Evolutionary conservation across 1,284 basidiomycete species (phyloP).

Genomic region (Apiotrichum montevideense): DNA sequence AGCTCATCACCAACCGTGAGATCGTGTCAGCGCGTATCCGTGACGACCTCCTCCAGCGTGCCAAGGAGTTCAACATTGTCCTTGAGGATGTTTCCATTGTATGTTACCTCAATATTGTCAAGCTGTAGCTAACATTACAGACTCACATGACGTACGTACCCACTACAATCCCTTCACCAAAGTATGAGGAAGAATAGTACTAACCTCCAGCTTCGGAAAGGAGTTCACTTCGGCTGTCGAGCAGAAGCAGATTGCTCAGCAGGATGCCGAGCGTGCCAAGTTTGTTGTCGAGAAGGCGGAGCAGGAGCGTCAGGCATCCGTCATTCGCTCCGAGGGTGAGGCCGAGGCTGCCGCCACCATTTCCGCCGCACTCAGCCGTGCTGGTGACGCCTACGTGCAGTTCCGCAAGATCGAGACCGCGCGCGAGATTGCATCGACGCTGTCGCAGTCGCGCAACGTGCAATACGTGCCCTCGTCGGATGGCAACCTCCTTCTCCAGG

Average conservation of each 20-base stretch:
- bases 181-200: neutral
- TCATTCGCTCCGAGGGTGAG: slow-evolving; percentile 97
- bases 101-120: slow-evolving; percentile 2
- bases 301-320: slow-evolving; percentile 96
- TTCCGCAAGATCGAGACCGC: slow-evolving; percentile 96
- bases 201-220: slow-evolving; percentile 33
- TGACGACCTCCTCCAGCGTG: slow-evolving; percentile 85
- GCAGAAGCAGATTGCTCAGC: slow-evolving; percentile 62
- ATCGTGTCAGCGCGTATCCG: slow-evolving; percentile 63
- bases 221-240: slow-evolving; percentile 77
- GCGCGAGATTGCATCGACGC: slow-evolving; percentile 74
- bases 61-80: slow-evolving; percentile 91
- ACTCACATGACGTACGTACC: slow-evolving; percentile 50
- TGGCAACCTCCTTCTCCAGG: slow-evolving; percentile 74
- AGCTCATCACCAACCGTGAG: slow-evolving; percentile 68
- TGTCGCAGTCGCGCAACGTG: slow-evolving; percentile 73
- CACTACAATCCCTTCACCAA: neutral
- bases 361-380: slow-evolving; percentile 78
- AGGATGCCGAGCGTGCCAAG: slow-evolving; percentile 95
- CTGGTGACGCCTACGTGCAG: slow-evolving; percentile 86
- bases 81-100: slow-evolving; percentile 94
- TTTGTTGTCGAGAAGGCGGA: slow-evolving; percentile 95
- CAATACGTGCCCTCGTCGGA: slow-evolving; percentile 76
- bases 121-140: slow-evolving; percentile 21
- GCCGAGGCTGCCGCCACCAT: slow-evolving; percentile 94